These are phyloP conservation scores for Fragilaria radians DNA, from an alignment of 108 stramenopile genomes.

Conservation along the genomic window DNA sequence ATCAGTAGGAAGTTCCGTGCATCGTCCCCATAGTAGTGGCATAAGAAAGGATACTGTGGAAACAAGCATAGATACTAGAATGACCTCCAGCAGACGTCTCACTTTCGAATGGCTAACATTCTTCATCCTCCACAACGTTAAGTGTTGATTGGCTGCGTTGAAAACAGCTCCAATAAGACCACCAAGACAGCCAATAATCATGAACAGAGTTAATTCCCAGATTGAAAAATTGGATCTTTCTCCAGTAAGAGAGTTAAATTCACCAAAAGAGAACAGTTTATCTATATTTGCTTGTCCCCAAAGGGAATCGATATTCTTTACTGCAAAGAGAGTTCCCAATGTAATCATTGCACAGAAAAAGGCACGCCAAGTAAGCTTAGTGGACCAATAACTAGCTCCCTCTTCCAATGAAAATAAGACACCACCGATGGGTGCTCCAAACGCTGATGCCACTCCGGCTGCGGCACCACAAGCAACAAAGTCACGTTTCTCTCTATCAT, in stretches of 20 bases:
- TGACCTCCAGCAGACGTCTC: conserved; percentile 72
- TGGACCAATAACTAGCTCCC: conserved; percentile 94
- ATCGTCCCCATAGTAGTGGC: conserved; percentile 84
- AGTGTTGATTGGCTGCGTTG: conserved; percentile 89
- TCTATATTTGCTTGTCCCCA: conserved; percentile 89
- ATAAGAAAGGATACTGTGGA: conserved; percentile 74
- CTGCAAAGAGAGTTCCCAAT: conserved; percentile 70
- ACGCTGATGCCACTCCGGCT: conserved; percentile 91
- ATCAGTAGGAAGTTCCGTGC: conserved; percentile 85
- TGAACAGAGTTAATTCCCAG: conserved; percentile 91
- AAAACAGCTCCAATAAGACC: conserved; percentile 94
- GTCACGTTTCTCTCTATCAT: conserved; percentile 84
- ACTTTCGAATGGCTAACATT: conserved; percentile 61
- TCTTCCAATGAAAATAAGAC: conserved; percentile 95
- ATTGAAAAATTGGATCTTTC: conserved; percentile 81
- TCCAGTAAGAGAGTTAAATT: conserved; percentile 63
- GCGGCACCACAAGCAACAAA: conserved; percentile 97
- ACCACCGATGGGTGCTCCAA: conserved; percentile 96
- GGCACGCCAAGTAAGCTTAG: conserved; percentile 91
- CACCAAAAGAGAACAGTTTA: conserved; percentile 94
- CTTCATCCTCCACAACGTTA: conserved; percentile 89
- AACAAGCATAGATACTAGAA: conserved; percentile 60
- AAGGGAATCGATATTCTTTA: conserved; percentile 62
- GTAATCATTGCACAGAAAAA: conserved; percentile 98
- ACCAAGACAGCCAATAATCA: conserved; percentile 87